Evolutionary conservation across 768 basidiomycete species (phyloP).

Genomic region (Tricholoma furcatifolium): DNA sequence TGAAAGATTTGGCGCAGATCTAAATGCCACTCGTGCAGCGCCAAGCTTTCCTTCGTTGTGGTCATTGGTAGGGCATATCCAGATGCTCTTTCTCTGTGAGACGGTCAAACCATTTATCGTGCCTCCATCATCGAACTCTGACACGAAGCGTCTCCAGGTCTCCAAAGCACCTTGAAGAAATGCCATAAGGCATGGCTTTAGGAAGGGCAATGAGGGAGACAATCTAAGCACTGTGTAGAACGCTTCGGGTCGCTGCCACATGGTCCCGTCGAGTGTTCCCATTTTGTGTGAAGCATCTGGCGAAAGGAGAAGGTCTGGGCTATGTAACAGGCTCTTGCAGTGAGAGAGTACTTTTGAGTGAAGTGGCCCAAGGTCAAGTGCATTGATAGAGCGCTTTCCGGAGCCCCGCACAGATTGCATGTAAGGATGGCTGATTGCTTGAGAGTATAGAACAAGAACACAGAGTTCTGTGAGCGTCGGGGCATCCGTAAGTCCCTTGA

Average conservation of each 20-base stretch:
- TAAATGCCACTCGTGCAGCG: not conserved
- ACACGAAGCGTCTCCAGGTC: constrained; percentile 20
- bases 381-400: constrained; percentile 15
- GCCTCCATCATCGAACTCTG: constrained; percentile 19
- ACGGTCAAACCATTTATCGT: not conserved
- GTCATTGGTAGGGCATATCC: not conserved
- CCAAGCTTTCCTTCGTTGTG: not conserved
- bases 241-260: constrained; percentile 19
- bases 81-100: not conserved
- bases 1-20: not conserved
- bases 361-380: constrained; percentile 23
- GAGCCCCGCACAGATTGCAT: constrained; percentile 21
- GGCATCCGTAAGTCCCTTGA: constrained; percentile 19
- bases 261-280: constrained; percentile 22
- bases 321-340: constrained; percentile 13
- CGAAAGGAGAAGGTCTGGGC: constrained; percentile 20
- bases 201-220: constrained; percentile 11
- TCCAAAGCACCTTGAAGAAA: constrained; percentile 24
- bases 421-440: constrained; percentile 22
- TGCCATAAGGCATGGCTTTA: constrained; percentile 17
- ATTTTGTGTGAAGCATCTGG: constrained; percentile 4
- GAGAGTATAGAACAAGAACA: constrained; percentile 23
- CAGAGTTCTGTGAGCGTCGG: constrained; percentile 28
- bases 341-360: constrained; percentile 19
- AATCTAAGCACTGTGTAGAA: constrained; percentile 15